A percentile compares a stretch with the other conserved stretches of the same genome.
Evolutionary conservation across 1,284 basidiomycete species (phyloP).

Genomic region (Irpex sp.): DNA sequence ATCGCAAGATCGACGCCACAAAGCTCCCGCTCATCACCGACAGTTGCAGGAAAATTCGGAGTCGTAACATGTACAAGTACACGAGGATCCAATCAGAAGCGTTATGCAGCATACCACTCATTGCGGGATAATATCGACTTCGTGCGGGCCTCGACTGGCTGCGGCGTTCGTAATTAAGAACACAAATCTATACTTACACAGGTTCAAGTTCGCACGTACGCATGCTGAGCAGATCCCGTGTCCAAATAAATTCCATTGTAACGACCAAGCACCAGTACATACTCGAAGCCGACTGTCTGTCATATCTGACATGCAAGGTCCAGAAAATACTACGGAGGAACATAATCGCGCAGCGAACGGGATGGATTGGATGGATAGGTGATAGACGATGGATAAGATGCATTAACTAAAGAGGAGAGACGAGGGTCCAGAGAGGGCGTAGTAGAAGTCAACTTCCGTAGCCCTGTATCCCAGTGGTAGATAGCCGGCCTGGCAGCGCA

Average conservation of each 20-base stretch:
- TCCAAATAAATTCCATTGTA: background rate
- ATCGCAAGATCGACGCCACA: background rate
- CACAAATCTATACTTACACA: too few relatives aligned
- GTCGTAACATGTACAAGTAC: too few relatives aligned
- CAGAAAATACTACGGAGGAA: background rate
- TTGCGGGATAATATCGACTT: too few relatives aligned
- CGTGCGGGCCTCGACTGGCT: too few relatives aligned
- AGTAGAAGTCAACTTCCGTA: background rate
- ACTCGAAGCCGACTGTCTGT: background rate
- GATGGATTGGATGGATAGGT: background rate
- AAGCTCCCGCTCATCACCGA: background rate
- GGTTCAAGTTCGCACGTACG: background rate
- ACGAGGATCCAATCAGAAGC: too few relatives aligned
- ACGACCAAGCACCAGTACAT: background rate
- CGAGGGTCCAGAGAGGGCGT: background rate
- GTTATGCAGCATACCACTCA: too few relatives aligned
- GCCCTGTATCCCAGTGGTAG: background rate
- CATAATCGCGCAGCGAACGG: background rate
- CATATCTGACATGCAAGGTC: background rate
- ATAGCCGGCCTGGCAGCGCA: background rate
- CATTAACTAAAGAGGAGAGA: background rate
- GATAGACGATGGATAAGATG: background rate
- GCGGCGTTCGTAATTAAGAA: too few relatives aligned
- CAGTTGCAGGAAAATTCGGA: too few relatives aligned
- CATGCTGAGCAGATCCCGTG: background rate